Evolutionary conservation across 2,329 filamentous ascomycete genomes (phyloP), one percentile per base, ranked within the genome.

Genomic region (Hypoxylon sp.): DNA sequence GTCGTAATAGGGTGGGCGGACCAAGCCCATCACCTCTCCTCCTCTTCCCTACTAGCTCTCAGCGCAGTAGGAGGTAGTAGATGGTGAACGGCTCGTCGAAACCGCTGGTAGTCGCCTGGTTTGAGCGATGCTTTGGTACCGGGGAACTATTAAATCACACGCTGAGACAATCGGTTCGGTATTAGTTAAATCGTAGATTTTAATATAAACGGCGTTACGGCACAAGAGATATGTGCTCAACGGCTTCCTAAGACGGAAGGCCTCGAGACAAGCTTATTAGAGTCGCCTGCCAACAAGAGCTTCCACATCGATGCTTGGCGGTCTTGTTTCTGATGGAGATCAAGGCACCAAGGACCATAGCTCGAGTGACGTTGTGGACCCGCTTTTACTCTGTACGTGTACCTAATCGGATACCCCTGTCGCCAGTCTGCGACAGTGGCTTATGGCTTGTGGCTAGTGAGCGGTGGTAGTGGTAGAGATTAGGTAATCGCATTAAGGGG

Each of bases 221-320:
- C 6, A 58, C 27, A n/a, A 8, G 13, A 27, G 6, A 39, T 59
- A 61, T 35, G 31, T 21, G 19, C 51, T 68, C 39, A 55, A 53
- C 42, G 44, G 31, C 55, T 70, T 68, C 68, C 65, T 56, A 68
- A 68, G 62, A 68, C 2, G 57, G 68, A 70, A 68, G 59, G 68
- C 58, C 60, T 69, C 32, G 11, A 52, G 51, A 58, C 37, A 37
- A 53, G 48, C 21, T 67, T 56, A 52, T 55, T 57, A 47, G 21
- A 35, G 56, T 66, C 42, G 54, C 54, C 19, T 48, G 27, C 39
- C 29, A 52, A 51, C 48, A 29, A 32, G 13, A 44, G 11, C 15
- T 48, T 27, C 51, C 46, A 17, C 19, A 37, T 62, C 24, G 51
- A 29, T 29, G 31, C 56, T 63, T 63, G 64, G 64, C 65, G 13